Conservation (phyloP, 2,329 filamentous ascomycete genomes). For the Nectriaceae sp. region DNA sequence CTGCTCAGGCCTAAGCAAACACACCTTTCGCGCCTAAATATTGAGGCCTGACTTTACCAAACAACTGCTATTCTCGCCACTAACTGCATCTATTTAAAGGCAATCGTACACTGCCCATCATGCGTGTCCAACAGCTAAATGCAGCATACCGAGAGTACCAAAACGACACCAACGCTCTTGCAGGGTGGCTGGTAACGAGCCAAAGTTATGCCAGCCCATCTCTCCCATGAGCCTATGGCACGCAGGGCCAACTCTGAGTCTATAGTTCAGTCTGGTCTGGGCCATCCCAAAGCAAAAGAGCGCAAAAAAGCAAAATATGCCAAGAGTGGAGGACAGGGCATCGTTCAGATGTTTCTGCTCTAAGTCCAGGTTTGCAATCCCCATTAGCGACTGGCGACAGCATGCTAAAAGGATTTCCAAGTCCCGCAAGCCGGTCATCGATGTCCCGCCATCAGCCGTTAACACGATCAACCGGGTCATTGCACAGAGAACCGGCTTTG, state of each 20-base stretch:
- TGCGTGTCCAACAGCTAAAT: too few species aligned
- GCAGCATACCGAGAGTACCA: not conserved
- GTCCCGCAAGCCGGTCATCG: not conserved
- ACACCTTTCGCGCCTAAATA: too few species aligned
- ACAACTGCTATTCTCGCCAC: too few species aligned
- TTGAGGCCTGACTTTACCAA: too few species aligned
- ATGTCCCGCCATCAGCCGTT: not conserved
- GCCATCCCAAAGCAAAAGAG: not conserved
- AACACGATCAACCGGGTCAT: not conserved
- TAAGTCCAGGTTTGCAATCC: too few species aligned
- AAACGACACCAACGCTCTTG: not conserved
- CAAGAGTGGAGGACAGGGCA: too few species aligned
- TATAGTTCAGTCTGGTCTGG: not conserved
- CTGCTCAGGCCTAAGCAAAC: too few species aligned
- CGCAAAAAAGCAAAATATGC: not conserved
- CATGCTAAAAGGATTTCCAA: not conserved
- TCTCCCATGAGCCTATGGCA: too few species aligned
- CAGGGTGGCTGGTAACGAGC: not conserved
- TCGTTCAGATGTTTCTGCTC: too few species aligned
- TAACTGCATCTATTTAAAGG: too few species aligned
- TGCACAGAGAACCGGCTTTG: not conserved
- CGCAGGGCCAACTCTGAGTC: too few species aligned
- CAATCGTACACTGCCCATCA: too few species aligned
- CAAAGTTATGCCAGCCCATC: not conserved
- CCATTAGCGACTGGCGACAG: not conserved